Evolutionary conservation across 192 early-diverging fungal species (phyloP), one percentile per base, ranked within the genome.

Genomic region (Entomortierella lignicola): DNA sequence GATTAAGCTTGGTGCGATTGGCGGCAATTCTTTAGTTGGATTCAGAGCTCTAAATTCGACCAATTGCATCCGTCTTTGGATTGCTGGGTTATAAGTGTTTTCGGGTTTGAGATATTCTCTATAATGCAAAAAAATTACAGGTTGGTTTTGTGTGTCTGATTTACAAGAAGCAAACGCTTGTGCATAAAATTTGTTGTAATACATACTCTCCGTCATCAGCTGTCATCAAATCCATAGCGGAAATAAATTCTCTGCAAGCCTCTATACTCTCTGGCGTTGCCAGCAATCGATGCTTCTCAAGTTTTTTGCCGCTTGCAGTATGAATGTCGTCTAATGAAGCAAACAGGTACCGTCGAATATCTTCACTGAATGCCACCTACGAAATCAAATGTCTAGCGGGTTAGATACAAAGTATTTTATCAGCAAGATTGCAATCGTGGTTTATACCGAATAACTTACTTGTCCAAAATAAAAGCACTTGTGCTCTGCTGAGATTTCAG

Each of bases 331-430:
- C 84, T 56, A 92, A 55, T 11, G 88, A 79, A 12, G 82, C 60
- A 82, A 91, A 91, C 0, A 83, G 58, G 66, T 84, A 86, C 18
- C 81, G 66, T 0, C 89, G 84, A 37, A 88, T 63, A 68, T 94
- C 91, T 71, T 94, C 90, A 21, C 73, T 82, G 80, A 91, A 92
- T 6, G 91, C 89, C 39, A 92, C 60, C 88, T 92, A 72, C 23
- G 53, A 61, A 34, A 48, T 30, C 15, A n/a, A n/a, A n/a, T n/a
- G n/a, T n/a, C n/a, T n/a, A n/a, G n/a, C n/a, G n/a, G n/a, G n/a
- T n/a, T n/a, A n/a, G n/a, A n/a, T n/a, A n/a, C n/a, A n/a, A n/a
- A n/a, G n/a, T n/a, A n/a, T n/a, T n/a, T n/a, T n/a, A n/a, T n/a
- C n/a, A n/a, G n/a, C n/a, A n/a, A n/a, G n/a, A n/a, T n/a, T n/a